Base-by-base conservation (phyloP, 1,284 basidiomycete genomes). In the Sporisorium scitamineum region DNA sequence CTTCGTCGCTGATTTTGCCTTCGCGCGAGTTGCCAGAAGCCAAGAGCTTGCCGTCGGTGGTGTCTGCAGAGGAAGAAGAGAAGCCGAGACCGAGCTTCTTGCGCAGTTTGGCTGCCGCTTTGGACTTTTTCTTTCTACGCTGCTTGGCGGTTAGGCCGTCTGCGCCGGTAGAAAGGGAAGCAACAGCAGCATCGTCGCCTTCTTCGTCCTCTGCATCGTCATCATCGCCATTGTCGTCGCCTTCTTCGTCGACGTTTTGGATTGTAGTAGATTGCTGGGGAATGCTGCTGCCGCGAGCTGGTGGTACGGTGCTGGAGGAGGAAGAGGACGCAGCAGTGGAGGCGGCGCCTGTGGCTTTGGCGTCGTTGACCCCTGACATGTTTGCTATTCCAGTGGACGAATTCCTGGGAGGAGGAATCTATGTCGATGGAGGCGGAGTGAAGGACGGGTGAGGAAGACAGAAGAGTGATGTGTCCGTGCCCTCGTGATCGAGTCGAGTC, bases 41-140 rank as follows among this genome's bases (percentile, higher is more conserved):
- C 5, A 69, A 57, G 24, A 71, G 70, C 51, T 61, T 75, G 20
- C 62, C 64, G 27, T 68, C 61, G 10, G 58, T 22, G 32, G 53
- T 3, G n/a, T 37, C 52, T 24, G 24, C 20, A 27, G 42, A 29
- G 26, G 45, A 9, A 18, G 59, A 27, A 34, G 42, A 29, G 32
- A 13, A 37, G 9, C 24, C 60, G 11, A 79, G 52, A 13, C 80
- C 79, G 26, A 82, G 67, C 61, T 80, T 80, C 34, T 82, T 80
- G 37, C 70, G 72, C 29, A 80, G 56, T 52, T 80, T 82, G 54
- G 72, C 70, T 6, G 78, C 78, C 0, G 79, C 73, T 56, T 81
- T 81, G 50, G 67, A 75, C 65, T 80, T 80, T 41, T 82, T 80
- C 71, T 80, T 80, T 52, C 79, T 77, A 20, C 65, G 61, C 54